Evolutionary conservation across 1,284 basidiomycete genomes (phyloP), one percentile per base, ranked within the genome.

Genomic region (Ceratobasidium theobromae): DNA sequence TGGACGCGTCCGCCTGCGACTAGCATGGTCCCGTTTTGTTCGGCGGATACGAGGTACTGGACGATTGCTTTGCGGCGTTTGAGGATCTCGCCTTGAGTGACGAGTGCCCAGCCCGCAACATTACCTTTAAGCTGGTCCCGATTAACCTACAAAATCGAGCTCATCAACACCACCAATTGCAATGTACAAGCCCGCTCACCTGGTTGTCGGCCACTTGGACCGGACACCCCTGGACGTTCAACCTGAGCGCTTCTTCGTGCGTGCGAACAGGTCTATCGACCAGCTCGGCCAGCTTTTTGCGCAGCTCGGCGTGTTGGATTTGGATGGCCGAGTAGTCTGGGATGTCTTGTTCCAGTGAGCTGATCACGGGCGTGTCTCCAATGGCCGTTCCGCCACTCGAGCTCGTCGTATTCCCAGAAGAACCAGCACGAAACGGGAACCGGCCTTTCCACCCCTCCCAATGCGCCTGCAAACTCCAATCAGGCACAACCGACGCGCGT

Each of bases 61-160:
- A 79, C 75, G 14, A 80, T 70, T 30, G 72, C 73, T 1, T 70
- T 72, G 27, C 79, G 65, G 25, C 74, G 69, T 27, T 60, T 23
- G 6, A 54, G 58, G 35, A 80, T 74, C 21, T 76, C 74, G 11
- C 71, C 70, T 9, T 66, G 57, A 0, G 43, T 66, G 3, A 79
- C 68, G 0, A 52, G 66, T 1, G 72, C 70, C 79, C 79, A 80
- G 46, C 71, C 74, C 0, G 72, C 70, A 5, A 72, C 69, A 35
- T 77, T 73, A 1, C 73, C 76, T 9, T 70, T 69, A 9, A 76
- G 70, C 68, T 77, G 77, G 70, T 77, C 77, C 2, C 74, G 74
- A 69, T 79, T 79, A 38, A 75, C 73, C 55, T 78, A 70, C 18
- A 46, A 68, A 57, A 51, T 76, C 74, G 16, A 16, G 1, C 25